Base-by-base conservation (phyloP, 495 filamentous ascomycete species). In the Pyrenula aspistea region DNA sequence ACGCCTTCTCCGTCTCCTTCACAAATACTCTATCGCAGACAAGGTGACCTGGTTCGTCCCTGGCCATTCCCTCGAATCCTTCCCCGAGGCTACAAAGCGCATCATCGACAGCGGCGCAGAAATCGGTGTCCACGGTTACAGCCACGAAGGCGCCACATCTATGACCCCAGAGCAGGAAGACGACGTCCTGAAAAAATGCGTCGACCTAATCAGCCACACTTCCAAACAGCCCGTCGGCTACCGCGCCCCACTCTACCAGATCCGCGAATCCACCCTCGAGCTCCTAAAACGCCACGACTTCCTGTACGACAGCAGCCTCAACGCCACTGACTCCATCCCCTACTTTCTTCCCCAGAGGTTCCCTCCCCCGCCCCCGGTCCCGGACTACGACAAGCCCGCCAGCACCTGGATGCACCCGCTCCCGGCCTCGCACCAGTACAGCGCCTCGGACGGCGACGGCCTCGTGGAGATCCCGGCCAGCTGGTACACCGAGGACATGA, bases 21-120 rank as follows among this genome's bases (percentile, higher is more conserved):
- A 73, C 24, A 81, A 79, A 60, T 71, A 77, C 48, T 62, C 62
- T 10, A 72, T 84, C 36, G 65, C 75, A 2, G 68, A 78, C 2
- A 74, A 75, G 24, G 70, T 79, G 19, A 82, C 82, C 2, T 85
- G 82, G 82, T 84, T 83, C 60, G 75, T 85, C 21, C 82, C 82
- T 0, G 81, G 82, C 8, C 82, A 85, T 63, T 80, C 77, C 1
- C 72, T 79, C 55, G 82, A 85, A 58, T 81, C 72, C 12, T 85
- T 84, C 62, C 80, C 78, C 0, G 67, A 73, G 1, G 70, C 79
- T 56, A 75, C 77, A 2, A 68, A 72, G 25, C 67, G 70, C 22
- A 79, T 85, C 36, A 68, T 83, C 2, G 72, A 78, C 0, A 74
- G 73, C 22, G 80, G 80, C 2, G 72, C 69, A n/a, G 82, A 85